Conservation (phyloP, 176 grass and related monocot genomes). For the Phoenix dactylifera region DNA sequence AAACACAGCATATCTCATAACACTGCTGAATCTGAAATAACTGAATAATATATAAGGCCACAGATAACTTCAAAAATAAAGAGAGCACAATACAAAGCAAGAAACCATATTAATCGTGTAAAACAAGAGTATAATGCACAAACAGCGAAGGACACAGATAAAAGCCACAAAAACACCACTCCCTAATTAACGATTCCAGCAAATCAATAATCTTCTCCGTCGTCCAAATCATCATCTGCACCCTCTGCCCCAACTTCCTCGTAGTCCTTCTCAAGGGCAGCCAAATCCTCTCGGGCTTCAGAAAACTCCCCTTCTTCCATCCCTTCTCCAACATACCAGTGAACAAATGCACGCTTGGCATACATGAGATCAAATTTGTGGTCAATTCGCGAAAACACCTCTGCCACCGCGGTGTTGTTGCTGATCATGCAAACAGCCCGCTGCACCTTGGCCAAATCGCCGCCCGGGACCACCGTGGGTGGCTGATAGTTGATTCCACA, state of each 20-base stretch:
- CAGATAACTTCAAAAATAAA: too few species aligned
- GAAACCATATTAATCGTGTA: too few species aligned
- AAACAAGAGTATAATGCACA: too few species aligned
- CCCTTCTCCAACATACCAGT: conserved; percentile 89
- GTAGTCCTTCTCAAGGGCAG: conserved; percentile 83
- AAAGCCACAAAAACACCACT: too few species aligned
- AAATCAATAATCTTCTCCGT: conserved; percentile 64
- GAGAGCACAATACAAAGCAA: too few species aligned
- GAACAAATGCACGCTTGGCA: conserved; percentile 71
- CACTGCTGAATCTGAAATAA: too few species aligned
- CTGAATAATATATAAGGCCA: too few species aligned
- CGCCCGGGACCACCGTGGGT: conserved; percentile 74
- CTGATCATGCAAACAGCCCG: conserved; percentile 94
- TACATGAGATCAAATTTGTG: conserved; percentile 97
- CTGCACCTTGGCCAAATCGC: conserved; percentile 85
- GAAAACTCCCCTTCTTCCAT: conserved; percentile 97
- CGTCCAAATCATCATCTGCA: conserved; percentile 56
- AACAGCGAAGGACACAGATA: too few species aligned
- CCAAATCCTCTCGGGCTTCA: conserved; percentile 78
- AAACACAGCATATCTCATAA: too few species aligned
- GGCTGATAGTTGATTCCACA: conserved; percentile 97
- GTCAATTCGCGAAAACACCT: conserved; percentile 83
- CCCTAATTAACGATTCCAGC: too few species aligned
- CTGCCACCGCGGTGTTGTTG: conserved; percentile 85
- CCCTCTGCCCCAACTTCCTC: conserved; percentile 80